These are phyloP conservation scores for Phytopythium vexans DNA, from an alignment of 352 stramenopile genomes.

Conservation along the genomic window DNA sequence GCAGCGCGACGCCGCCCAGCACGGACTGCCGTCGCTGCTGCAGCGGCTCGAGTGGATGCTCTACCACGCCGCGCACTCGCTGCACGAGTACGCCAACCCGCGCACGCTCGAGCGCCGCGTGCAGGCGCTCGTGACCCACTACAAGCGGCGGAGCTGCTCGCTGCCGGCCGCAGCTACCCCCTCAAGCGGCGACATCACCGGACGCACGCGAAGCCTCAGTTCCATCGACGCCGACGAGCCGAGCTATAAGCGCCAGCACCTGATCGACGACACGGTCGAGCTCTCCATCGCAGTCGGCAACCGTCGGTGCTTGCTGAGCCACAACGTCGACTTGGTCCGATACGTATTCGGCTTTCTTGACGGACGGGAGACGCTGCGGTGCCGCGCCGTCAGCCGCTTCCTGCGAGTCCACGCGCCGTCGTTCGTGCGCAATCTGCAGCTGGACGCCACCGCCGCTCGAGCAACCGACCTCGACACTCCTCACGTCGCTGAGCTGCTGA, in stretches of 20 bases:
- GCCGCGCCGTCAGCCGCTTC: slow-evolving; percentile 46
- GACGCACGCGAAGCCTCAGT: not conserved
- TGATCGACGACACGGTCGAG: not conserved
- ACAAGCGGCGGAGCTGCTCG: slow-evolving; percentile 26
- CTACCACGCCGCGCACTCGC: slow-evolving; percentile 60
- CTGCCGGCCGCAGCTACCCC: slow-evolving; percentile 8
- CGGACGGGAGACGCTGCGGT: slow-evolving; percentile 40
- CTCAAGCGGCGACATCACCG: not conserved
- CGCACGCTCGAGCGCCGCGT: slow-evolving; percentile 65
- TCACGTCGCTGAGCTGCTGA: slow-evolving; percentile 23
- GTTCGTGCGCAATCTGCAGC: slow-evolving; percentile 40
- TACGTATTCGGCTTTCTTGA: slow-evolving; percentile 60
- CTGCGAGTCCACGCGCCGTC: slow-evolving; percentile 37
- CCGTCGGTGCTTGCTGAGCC: slow-evolving; percentile 34
- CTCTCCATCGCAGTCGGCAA: slow-evolving; percentile 8
- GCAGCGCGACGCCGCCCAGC: slow-evolving; percentile 3
- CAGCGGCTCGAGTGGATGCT: slow-evolving; percentile 78
- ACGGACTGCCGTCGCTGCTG: slow-evolving; percentile 42
- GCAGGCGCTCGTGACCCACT: slow-evolving; percentile 66
- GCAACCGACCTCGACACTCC: slow-evolving; percentile 8
- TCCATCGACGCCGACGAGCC: slow-evolving; percentile 4
- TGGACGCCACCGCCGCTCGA: slow-evolving; percentile 22
- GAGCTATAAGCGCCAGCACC: slow-evolving; percentile 2
- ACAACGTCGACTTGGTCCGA: slow-evolving; percentile 51
- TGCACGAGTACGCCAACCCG: slow-evolving; percentile 63